Conservation (phyloP, 257 asterid genomes). For the Rehmannia glutinosa region DNA sequence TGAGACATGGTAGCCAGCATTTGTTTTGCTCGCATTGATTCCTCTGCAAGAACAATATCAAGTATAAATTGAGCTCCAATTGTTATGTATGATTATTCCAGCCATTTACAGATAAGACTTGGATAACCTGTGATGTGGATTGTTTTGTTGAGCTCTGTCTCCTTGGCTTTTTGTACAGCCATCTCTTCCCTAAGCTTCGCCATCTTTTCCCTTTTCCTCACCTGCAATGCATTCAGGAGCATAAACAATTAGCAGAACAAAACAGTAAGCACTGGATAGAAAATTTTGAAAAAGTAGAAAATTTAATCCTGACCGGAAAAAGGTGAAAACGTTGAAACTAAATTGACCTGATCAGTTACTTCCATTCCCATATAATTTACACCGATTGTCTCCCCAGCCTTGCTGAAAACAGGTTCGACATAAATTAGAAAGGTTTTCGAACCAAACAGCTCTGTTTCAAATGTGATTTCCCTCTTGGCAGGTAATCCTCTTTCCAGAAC, state of each 20-base stretch:
- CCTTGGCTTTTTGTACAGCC: constrained; percentile 95
- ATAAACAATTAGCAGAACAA: too few species aligned
- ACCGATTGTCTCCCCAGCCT: constrained; percentile 78
- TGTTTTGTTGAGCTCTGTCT: constrained; percentile 86
- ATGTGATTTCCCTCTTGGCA: constrained; percentile 86
- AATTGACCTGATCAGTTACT: constrained; percentile 80
- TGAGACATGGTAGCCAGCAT: constrained; percentile 98
- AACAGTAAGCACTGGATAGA: too few species aligned
- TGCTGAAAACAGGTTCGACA: constrained; percentile 88
- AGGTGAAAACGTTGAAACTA: too few species aligned
- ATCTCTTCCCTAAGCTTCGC: constrained; percentile 85
- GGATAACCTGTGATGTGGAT: constrained; percentile 76
- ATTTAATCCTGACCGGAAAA: too few species aligned
- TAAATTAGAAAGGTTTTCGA: constrained; percentile 74
- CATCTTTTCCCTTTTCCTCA: constrained; percentile 77
- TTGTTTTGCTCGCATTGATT: constrained; percentile 91
- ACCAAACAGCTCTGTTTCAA: constrained; percentile 81
- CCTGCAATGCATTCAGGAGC: constrained; percentile 39
- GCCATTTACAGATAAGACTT: not conserved
- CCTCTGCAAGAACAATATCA: constrained; percentile 46
- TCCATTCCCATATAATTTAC: constrained; percentile 97
- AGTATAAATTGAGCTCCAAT: constrained; percentile 1
- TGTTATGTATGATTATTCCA: too few species aligned
- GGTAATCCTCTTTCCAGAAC: constrained; percentile 76
- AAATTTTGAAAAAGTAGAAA: too few species aligned